Evolutionary conservation across 495 filamentous ascomycete species (phyloP).

Genomic region (Aspergillus steynii): DNA sequence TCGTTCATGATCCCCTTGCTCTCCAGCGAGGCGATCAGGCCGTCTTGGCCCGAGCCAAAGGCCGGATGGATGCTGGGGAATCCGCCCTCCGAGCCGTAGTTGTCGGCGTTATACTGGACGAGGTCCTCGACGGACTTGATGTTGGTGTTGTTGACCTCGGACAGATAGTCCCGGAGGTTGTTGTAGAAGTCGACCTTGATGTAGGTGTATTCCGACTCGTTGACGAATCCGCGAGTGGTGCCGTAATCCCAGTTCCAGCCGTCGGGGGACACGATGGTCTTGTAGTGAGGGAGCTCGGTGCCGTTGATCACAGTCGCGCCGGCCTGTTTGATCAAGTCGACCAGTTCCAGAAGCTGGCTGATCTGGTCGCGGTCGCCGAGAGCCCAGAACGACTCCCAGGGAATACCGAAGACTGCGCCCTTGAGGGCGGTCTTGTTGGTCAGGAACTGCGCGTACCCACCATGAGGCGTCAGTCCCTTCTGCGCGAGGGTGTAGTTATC

Average conservation of each 20-base stretch:
- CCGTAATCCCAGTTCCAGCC: constrained; percentile 78
- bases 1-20: constrained; percentile 62
- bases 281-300: constrained; percentile 64
- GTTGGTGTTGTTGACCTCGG: constrained; percentile 62
- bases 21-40: constrained; percentile 60
- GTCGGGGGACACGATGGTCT: constrained; percentile 59
- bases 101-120: constrained; percentile 65
- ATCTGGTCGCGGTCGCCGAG: constrained; percentile 55
- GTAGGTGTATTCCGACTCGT: constrained; percentile 70
- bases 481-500: constrained; percentile 64
- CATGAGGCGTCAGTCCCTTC: constrained; percentile 48
- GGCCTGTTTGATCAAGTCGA: constrained; percentile 55
- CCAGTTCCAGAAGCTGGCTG: constrained; percentile 48
- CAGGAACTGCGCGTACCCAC: constrained; percentile 58
- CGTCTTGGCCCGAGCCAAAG: constrained; percentile 70
- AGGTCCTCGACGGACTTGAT: constrained; percentile 67
- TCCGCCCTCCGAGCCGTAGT: constrained; percentile 71
- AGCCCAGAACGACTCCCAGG: constrained; percentile 69
- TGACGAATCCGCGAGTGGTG: constrained; percentile 58
- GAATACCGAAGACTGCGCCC: constrained; percentile 67
- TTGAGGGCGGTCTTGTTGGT: constrained; percentile 51
- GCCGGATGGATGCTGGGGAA: constrained; percentile 60
- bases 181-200: constrained; percentile 80
- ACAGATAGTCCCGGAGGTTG: constrained; percentile 64
- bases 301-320: constrained; percentile 70